Base-by-base conservation (phyloP, 768 basidiomycete genomes). In the Pholiota conissans region DNA sequence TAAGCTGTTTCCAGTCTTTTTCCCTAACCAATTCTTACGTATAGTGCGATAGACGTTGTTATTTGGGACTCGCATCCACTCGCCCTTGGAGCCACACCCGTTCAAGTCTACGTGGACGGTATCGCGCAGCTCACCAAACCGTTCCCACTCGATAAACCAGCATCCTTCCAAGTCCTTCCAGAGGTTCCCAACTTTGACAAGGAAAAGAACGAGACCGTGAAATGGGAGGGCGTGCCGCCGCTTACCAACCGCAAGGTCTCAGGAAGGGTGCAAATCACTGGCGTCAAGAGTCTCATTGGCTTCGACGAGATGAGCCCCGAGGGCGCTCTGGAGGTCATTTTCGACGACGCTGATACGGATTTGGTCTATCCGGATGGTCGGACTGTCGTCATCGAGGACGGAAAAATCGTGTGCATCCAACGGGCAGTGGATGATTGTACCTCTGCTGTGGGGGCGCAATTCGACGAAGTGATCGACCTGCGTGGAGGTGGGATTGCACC, bases 61-160 rank as follows among this genome's bases (percentile, higher is more conserved):
- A 66, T 84, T 13, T 90, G 89, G 88, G 87, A 90, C 57, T 83
- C 83, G 3, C 91, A 93, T 69, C 93, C 92, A 0, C 78, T 95
- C 24, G 66, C 82, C 0, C 76, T 94, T 3, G 92, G 91, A 20
- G 87, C 92, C 0, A 93, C 91, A 1, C 93, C 93, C 0, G 70
- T 74, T 3, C 91, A 94, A 64, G 91, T 93, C 0, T 92, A 81
- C 69, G 86, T 94, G 54, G 93, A 95, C 62, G 93, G 93, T 10
- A 88, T 94, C 55, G 68, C 84, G 0, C 93, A 95, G 68, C 66
- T 78, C 16, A 51, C 64, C 4, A 24, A 66, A 2, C 74, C 84
- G 0, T 58, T 72, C 34, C 58, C 69, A 1, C 51, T 74, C 1
- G 52, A 59, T 5, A 90, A 90, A 66, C 79, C 82, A 0, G 57